phyloP scores from a whole-genome alignment of 1,139 yeast genomes.

The Candida pseudoviswanathii region DNA sequence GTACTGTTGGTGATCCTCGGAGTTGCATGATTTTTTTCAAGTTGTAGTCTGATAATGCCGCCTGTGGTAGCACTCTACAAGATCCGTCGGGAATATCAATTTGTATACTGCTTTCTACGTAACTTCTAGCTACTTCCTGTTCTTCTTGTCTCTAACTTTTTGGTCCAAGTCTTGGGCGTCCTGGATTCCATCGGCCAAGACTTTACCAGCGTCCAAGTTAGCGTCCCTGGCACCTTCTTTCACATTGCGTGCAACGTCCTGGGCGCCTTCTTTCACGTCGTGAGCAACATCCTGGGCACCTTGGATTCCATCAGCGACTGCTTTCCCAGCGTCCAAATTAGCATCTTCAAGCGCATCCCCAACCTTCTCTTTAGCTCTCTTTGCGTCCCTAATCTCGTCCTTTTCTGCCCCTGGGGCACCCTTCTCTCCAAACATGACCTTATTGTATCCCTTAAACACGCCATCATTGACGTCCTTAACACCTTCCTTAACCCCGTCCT shows the following conservation, averaged over 20 bases:
- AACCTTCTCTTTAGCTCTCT: neutral
- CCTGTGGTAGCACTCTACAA: neutral
- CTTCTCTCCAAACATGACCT: constrained; percentile 12
- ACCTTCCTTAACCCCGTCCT: constrained; percentile 10
- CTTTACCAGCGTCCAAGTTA: neutral
- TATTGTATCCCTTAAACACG: constrained; percentile 1
- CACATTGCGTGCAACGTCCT: neutral
- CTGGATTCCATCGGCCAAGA: constrained; percentile 8
- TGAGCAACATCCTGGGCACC: constrained; percentile 8
- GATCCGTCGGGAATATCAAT: neutral
- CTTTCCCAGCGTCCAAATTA: constrained; percentile 8
- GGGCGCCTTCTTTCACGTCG: neutral
- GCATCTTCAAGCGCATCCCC: constrained; percentile 7
- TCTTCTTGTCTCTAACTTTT: neutral
- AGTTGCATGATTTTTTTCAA: too few relatives aligned
- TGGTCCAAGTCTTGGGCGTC: constrained; percentile 9
- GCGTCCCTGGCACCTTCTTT: constrained; percentile 16
- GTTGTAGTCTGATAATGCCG: too few relatives aligned
- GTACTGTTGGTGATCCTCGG: too few relatives aligned
- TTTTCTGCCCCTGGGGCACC: constrained; percentile 5
- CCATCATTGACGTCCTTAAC: constrained; percentile 30
- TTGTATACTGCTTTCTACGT: neutral
- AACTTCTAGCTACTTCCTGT: neutral
- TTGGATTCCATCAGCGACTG: constrained; percentile 9
- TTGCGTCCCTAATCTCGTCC: neutral